Evolutionary conservation across 345 rosid species (phyloP).

Genomic region (Nasturtium officinale): DNA sequence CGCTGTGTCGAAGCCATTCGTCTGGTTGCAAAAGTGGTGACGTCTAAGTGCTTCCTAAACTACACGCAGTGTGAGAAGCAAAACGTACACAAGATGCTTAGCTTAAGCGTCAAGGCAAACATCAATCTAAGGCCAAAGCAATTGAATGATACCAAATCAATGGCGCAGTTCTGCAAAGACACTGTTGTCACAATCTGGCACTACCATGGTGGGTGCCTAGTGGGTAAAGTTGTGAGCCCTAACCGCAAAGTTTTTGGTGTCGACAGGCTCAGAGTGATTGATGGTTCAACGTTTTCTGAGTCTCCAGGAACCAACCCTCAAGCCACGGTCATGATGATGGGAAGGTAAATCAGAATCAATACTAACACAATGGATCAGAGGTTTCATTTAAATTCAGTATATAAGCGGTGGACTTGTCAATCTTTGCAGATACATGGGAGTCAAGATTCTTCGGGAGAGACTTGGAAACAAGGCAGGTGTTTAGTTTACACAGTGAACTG

Average conservation of each 20-base stretch:
- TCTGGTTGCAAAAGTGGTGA: slow-evolving; percentile 59
- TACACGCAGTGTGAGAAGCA: slow-evolving; percentile 55
- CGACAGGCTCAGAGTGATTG: slow-evolving; percentile 70
- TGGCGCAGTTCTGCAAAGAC: slow-evolving; percentile 95
- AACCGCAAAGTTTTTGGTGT: slow-evolving; percentile 68
- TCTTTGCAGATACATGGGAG: slow-evolving; percentile 81
- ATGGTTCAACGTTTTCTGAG: slow-evolving; percentile 73
- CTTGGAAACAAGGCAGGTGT: slow-evolving; percentile 61
- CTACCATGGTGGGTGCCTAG: slow-evolving; percentile 92
- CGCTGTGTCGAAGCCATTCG: slow-evolving; percentile 80
- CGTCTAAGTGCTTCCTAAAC: slow-evolving; percentile 64
- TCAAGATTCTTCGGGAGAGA: slow-evolving; percentile 78
- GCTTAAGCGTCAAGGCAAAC: slow-evolving; percentile 70
- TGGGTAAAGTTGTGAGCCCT: slow-evolving; percentile 71
- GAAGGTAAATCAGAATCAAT: slow-evolving; percentile 61
- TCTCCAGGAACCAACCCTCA: slow-evolving; percentile 99
- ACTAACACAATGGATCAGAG: slow-evolving; percentile 14
- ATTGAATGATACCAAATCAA: slow-evolving; percentile 73
- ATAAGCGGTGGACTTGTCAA: slow-evolving; percentile 23
- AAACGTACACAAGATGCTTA: slow-evolving; percentile 65
- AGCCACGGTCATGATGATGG: slow-evolving; percentile 96
- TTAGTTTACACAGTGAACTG: slow-evolving; percentile 26
- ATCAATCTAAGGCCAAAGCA: slow-evolving; percentile 79
- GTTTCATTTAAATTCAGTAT: background rate
- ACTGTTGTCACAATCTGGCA: slow-evolving; percentile 98